Conservation (phyloP, 140 eudicot genomes). For the Flaveria floridana region DNA sequence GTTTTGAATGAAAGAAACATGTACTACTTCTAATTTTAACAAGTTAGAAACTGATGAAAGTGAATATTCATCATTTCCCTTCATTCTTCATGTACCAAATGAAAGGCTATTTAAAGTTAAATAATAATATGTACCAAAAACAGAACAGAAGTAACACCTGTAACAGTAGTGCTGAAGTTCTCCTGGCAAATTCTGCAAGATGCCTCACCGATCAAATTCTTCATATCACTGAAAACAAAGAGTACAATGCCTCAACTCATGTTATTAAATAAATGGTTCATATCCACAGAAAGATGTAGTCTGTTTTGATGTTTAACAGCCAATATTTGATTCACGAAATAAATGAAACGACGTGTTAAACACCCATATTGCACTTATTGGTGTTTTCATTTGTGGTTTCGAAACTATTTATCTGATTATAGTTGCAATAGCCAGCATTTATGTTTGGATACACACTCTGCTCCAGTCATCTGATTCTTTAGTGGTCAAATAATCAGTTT, state of each 20-base stretch:
- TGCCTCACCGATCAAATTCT: constrained; percentile 89
- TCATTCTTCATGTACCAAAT: constrained; percentile 7
- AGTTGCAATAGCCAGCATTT: neutral
- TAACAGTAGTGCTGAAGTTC: constrained; percentile 82
- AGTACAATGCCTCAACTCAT: constrained; percentile 15
- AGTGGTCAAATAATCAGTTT: neutral
- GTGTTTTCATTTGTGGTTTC: neutral
- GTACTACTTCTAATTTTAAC: no score
- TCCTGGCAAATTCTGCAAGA: constrained; percentile 84
- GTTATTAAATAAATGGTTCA: neutral
- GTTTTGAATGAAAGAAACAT: no score
- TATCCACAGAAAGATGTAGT: neutral
- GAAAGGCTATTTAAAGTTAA: neutral
- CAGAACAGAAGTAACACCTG: constrained; percentile 39
- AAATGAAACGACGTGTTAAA: neutral
- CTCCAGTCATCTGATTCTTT: neutral
- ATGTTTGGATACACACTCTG: neutral
- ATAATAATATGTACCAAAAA: neutral
- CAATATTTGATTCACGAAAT: neutral
- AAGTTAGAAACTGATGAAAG: neutral
- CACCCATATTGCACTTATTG: neutral
- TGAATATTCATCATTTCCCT: neutral
- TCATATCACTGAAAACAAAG: constrained; percentile 69
- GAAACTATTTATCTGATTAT: neutral
- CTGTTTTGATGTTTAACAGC: neutral